A percentile compares a stretch with the other conserved stretches of the same genome.
These are phyloP conservation scores for Lepidium didymum DNA, from an alignment of 345 rosid species.

Conservation along the genomic window DNA sequence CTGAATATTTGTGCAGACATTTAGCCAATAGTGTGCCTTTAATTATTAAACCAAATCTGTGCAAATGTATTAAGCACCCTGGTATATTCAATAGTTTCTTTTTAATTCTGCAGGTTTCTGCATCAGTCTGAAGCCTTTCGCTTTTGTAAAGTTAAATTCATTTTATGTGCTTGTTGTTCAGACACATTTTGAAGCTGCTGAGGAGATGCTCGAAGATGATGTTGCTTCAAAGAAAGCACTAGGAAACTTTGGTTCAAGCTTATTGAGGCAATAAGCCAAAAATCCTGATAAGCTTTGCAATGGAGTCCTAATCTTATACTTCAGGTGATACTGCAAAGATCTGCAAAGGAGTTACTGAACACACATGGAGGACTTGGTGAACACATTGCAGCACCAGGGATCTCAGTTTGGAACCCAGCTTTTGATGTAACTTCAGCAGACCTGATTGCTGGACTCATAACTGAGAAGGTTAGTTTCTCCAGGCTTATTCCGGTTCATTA, in stretches of 20 bases:
- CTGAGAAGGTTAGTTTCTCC: constrained; percentile 58
- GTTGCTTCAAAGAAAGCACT: constrained; percentile 47
- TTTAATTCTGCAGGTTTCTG: too few relatives aligned
- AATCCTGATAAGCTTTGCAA: constrained; percentile 34
- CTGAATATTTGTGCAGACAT: constrained; percentile 49
- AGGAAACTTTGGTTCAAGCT: constrained; percentile 64
- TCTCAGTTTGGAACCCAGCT: constrained; percentile 93
- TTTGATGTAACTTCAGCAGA: constrained; percentile 88
- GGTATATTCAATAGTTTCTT: constrained; percentile 46
- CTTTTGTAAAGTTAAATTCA: too few relatives aligned
- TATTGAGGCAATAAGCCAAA: constrained; percentile 40
- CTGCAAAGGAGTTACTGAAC: constrained; percentile 65
- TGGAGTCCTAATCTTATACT: too few relatives aligned
- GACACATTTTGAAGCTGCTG: too few relatives aligned
- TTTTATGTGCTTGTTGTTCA: too few relatives aligned
- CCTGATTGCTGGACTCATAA: constrained; percentile 67
- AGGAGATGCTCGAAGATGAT: too few relatives aligned
- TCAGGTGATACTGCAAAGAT: too few relatives aligned
- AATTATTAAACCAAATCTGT: constrained; percentile 67
- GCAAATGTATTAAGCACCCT: constrained; percentile 64
- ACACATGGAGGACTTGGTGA: constrained; percentile 91
- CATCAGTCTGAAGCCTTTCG: not conserved
- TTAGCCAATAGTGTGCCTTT: constrained; percentile 78
- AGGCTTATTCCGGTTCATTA: not conserved
- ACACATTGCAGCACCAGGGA: constrained; percentile 91